Conservation (phyloP, 257 asterid species). For the Avicennia marina region DNA sequence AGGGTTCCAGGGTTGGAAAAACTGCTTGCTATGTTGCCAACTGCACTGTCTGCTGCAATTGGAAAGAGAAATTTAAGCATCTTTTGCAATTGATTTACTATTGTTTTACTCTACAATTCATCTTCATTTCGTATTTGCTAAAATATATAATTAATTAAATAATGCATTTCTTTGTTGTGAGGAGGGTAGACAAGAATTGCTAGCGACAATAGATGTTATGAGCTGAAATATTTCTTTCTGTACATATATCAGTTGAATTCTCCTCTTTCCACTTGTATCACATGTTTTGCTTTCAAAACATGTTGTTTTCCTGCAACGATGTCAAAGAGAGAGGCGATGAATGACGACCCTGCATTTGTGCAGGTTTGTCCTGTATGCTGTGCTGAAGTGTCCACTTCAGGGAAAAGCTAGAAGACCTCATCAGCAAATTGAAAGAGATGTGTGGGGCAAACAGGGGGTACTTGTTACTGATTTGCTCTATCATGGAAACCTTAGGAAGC, state of each 20-base stretch:
- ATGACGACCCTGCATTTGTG: conserved; percentile 21
- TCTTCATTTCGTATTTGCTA: too few relatives aligned
- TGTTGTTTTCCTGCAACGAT: neutral
- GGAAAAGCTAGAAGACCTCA: conserved; percentile 40
- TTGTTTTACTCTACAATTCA: too few relatives aligned
- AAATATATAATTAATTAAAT: too few relatives aligned
- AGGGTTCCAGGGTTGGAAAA: too few relatives aligned
- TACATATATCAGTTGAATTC: too few relatives aligned
- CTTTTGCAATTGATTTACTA: neutral
- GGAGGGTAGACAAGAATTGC: neutral
- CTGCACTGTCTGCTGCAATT: too few relatives aligned
- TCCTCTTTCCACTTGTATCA: too few relatives aligned
- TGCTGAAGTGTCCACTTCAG: conserved; percentile 69
- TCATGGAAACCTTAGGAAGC: neutral
- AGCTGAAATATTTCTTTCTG: neutral
- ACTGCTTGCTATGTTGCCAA: too few relatives aligned
- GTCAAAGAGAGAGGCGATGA: conserved; percentile 7
- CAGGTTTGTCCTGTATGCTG: conserved; percentile 96
- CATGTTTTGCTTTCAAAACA: too few relatives aligned
- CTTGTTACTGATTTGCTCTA: neutral
- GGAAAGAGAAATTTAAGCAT: too few relatives aligned
- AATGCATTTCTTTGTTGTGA: neutral
- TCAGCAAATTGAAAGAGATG: conserved; percentile 12
- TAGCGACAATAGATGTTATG: neutral
- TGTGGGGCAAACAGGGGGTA: neutral